Evolutionary conservation across 1,139 yeast genomes (phyloP).

Genomic region (Ashbya aceris): DNA sequence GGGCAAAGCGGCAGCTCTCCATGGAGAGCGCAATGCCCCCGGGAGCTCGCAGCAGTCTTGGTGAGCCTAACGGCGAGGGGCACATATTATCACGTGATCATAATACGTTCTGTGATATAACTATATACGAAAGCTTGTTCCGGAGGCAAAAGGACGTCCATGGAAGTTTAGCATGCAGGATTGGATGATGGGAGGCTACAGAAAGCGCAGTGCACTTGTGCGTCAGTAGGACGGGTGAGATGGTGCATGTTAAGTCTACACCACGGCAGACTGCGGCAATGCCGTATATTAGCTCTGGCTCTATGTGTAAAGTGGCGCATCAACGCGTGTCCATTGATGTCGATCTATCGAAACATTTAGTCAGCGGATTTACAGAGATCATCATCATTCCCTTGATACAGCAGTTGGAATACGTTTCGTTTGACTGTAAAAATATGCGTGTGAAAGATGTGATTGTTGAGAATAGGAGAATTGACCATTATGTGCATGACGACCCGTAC

Average conservation of each 20-base stretch:
- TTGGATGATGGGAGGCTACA: too few species aligned
- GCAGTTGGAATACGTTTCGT: conserved; percentile 45
- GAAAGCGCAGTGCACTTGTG: neutral
- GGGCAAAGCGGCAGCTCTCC: too few species aligned
- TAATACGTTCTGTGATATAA: too few species aligned
- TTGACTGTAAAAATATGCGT: conserved; percentile 76
- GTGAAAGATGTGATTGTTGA: conserved; percentile 52
- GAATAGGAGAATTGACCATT: conserved; percentile 47
- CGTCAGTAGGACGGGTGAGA: conserved; percentile 1
- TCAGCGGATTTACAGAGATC: conserved; percentile 74
- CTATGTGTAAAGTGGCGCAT: conserved; percentile 50
- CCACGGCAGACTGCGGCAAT: conserved; percentile 5
- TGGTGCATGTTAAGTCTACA: conserved; percentile 5
- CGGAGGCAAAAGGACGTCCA: too few species aligned
- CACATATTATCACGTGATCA: too few species aligned
- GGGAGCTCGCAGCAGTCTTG: too few species aligned
- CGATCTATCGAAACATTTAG: conserved; percentile 44
- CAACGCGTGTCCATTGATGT: conserved; percentile 62
- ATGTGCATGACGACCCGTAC: conserved; percentile 41
- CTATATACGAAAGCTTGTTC: too few species aligned
- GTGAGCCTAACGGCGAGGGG: too few species aligned
- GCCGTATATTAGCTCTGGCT: conserved; percentile 2
- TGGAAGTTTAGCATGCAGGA: too few species aligned
- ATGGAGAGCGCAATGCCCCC: too few species aligned
- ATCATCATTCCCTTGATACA: conserved; percentile 66